These are phyloP conservation scores for Aspergillus conjunctus DNA, from an alignment of 495 filamentous ascomycete genomes.

Conservation along the genomic window DNA sequence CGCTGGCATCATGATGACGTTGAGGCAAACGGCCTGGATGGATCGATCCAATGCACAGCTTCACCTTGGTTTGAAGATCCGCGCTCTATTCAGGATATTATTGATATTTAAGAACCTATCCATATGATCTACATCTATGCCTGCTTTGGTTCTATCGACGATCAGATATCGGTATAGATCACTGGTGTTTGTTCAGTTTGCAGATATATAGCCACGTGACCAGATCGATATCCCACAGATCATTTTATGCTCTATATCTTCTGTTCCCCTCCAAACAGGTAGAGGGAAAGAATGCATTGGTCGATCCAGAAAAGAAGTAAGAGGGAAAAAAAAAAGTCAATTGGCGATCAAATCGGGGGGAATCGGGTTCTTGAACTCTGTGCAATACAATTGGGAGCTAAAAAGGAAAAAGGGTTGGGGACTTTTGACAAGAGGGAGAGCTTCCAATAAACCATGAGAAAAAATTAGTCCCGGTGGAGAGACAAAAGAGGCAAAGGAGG, in stretches of 20 bases:
- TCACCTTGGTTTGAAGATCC: too few relatives aligned
- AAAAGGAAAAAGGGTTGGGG: background rate
- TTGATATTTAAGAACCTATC: too few relatives aligned
- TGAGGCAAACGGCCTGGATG: background rate
- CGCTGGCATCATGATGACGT: slow-evolving; percentile 22
- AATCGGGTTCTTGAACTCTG: slow-evolving; percentile 15
- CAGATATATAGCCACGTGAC: background rate
- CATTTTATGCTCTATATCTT: background rate
- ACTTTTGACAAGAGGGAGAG: background rate
- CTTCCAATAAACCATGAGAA: background rate
- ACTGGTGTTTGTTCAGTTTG: background rate
- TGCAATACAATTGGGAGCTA: slow-evolving; percentile 16
- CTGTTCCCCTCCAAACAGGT: background rate
- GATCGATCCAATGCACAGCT: too few relatives aligned
- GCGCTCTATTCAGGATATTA: too few relatives aligned
- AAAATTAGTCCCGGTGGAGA: background rate
- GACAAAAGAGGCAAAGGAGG: background rate
- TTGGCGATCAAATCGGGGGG: slow-evolving; percentile 11
- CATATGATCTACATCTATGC: too few relatives aligned
- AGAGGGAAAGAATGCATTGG: background rate
- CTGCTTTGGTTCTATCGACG: too few relatives aligned
- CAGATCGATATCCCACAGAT: background rate
- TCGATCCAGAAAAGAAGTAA: background rate
- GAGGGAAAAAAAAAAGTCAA: slow-evolving; percentile 14
- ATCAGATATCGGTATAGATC: slow-evolving; percentile 6